Evolutionary conservation across 1,284 basidiomycete genomes (phyloP).

Genomic region (Papiliotrema flavescens): DNA sequence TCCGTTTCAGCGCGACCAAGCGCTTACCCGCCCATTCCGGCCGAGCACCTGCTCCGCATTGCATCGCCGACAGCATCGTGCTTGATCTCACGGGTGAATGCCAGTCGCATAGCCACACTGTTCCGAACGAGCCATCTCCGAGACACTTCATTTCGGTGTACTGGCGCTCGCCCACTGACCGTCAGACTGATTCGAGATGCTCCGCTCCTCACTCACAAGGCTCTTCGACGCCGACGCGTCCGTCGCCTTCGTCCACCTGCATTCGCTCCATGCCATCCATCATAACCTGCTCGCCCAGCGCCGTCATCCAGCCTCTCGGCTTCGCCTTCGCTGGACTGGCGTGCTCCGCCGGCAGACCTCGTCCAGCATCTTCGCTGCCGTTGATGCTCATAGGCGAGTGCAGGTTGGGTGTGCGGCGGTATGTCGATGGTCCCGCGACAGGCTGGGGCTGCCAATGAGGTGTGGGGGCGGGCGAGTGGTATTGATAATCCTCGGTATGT

Average conservation of each 20-base stretch:
- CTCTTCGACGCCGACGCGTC: constrained; percentile 39
- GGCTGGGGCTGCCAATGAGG: background rate
- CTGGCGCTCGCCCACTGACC: constrained; percentile 42
- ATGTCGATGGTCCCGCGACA: constrained; percentile 8
- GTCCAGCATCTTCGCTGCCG: background rate
- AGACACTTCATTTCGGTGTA: constrained; percentile 73
- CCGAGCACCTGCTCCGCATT: constrained; percentile 69
- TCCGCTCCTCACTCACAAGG: constrained; percentile 33
- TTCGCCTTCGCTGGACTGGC: background rate
- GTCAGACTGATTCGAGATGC: background rate
- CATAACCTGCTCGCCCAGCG: constrained; percentile 7
- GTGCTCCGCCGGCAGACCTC: background rate
- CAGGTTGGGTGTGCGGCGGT: constrained; percentile 2
- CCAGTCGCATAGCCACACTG: constrained; percentile 99
- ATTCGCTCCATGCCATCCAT: constrained; percentile 9
- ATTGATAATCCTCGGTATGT: background rate
- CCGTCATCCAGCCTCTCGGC: background rate
- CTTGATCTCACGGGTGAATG: constrained; percentile 88
- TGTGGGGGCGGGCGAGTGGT: background rate
- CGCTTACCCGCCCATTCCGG: constrained; percentile 93
- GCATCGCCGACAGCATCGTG: constrained; percentile 84
- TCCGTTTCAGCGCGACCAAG: constrained; percentile 94
- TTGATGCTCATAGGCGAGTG: constrained; percentile 2
- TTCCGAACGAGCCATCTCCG: constrained; percentile 95
- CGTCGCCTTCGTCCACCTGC: constrained; percentile 29